A percentile compares a stretch with the other conserved stretches of the same genome.
Evolutionary conservation across 2,329 filamentous ascomycete genomes (phyloP).

Genomic region (Sordariomycetes sp.): DNA sequence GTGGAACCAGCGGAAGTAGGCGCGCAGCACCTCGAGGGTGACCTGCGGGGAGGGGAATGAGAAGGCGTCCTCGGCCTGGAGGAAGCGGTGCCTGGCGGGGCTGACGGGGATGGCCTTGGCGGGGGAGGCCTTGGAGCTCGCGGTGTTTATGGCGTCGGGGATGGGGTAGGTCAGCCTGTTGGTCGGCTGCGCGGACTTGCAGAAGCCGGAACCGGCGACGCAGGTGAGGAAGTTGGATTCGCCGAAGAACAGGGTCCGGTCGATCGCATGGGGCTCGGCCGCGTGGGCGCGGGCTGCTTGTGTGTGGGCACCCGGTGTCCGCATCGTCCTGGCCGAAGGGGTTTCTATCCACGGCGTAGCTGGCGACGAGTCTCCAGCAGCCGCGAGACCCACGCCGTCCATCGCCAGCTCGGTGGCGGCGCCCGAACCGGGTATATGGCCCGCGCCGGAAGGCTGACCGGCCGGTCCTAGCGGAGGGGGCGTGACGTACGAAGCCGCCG

Average conservation of each 20-base stretch:
- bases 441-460: neutral
- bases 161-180: neutral
- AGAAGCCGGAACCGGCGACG: neutral
- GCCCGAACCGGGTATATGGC: neutral
- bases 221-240: slow-evolving; percentile 25
- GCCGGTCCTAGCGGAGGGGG: neutral
- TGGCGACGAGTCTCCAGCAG: neutral
- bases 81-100: slow-evolving; percentile 15
- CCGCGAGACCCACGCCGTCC: neutral
- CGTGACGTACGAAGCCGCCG: neutral
- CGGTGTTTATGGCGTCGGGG: slow-evolving; percentile 19
- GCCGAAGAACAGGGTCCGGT: slow-evolving; percentile 23
- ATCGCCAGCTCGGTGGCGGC: neutral
- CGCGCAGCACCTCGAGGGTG: slow-evolving; percentile 30
- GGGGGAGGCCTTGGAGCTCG: slow-evolving; percentile 15
- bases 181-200: neutral
- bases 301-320: too few relatives aligned
- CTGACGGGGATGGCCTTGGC: slow-evolving; percentile 16
- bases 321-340: neutral
- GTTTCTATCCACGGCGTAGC: neutral
- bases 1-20: slow-evolving; percentile 47
- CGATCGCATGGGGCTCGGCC: neutral
- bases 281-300: neutral
- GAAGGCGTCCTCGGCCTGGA: slow-evolving; percentile 19
- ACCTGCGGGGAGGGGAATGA: slow-evolving; percentile 30